Conservation (phyloP, 2,329 filamentous ascomycete genomes). For the Fonsecaea erecta region DNA sequence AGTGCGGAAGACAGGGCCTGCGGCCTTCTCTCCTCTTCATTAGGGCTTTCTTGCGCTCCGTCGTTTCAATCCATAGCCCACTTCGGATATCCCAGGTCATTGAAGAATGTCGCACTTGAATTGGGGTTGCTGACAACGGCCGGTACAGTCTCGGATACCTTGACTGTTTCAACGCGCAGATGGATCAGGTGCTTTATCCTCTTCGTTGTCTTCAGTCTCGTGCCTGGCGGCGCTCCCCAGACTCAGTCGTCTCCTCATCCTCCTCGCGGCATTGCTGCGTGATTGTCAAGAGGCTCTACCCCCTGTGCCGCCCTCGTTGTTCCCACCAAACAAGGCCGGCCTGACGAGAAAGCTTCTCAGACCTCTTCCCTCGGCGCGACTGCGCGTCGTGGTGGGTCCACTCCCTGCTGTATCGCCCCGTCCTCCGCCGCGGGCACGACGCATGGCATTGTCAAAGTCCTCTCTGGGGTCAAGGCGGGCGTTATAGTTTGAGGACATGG, state of each 20-base stretch:
- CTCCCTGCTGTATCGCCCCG: background rate
- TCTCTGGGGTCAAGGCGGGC: constrained; percentile 59
- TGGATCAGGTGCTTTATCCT: background rate
- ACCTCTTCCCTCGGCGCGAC: constrained; percentile 39
- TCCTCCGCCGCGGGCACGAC: constrained; percentile 27
- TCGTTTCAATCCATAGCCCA: background rate
- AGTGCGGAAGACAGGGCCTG: too few species aligned
- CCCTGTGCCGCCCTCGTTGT: constrained; percentile 30
- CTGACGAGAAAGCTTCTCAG: constrained; percentile 33
- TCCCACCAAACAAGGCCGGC: constrained; percentile 37
- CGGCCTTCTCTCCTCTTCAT: too few species aligned
- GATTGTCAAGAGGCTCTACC: constrained; percentile 34
- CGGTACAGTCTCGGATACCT: background rate
- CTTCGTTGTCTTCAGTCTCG: constrained; percentile 10
- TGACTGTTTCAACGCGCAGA: background rate
- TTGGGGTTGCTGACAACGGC: too few species aligned
- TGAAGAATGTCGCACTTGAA: too few species aligned
- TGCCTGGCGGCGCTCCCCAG: constrained; percentile 25
- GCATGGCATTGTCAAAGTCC: constrained; percentile 47
- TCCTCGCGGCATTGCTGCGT: constrained; percentile 19
- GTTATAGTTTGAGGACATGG: constrained; percentile 65
- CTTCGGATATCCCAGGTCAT: too few species aligned
- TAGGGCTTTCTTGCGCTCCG: too few species aligned
- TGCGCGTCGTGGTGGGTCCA: constrained; percentile 15
- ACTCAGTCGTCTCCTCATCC: constrained; percentile 21